A percentile compares a stretch with the other conserved stretches of the same genome.
Conservation (phyloP, 1,284 basidiomycete species). For the Cryptococcus maquisensis region DNA sequence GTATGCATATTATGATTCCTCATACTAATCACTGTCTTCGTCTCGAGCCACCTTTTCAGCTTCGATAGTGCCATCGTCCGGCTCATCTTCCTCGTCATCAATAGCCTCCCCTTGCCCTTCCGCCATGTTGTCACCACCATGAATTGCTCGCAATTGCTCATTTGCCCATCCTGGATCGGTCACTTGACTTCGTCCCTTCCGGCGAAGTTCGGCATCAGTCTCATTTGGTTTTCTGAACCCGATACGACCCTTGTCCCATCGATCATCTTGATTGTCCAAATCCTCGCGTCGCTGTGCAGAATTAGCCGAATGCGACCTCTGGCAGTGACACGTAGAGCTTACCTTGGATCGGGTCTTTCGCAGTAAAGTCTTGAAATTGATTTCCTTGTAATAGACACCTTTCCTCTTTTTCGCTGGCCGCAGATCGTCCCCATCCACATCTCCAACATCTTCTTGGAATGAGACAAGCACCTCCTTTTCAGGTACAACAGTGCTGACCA, state of each 20-base stretch:
- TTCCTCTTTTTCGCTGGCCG: constrained; percentile 49
- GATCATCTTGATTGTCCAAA: constrained; percentile 14
- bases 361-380: constrained; percentile 75
- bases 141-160: constrained; percentile 22
- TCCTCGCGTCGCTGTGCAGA: constrained; percentile 15
- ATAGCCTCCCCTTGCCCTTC: constrained; percentile 35
- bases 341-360: constrained; percentile 80
- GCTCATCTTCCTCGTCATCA: constrained; percentile 23
- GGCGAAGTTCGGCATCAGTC: constrained; percentile 19
- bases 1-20: constrained; percentile 14
- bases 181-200: constrained; percentile 11
- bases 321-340: constrained; percentile 28
- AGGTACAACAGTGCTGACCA: constrained; percentile 23
- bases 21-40: constrained; percentile 6
- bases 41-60: constrained; percentile 10
- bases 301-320: neutral
- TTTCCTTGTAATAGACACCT: constrained; percentile 81
- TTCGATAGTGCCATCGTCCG: constrained; percentile 15
- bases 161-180: constrained; percentile 35
- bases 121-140: constrained; percentile 23
- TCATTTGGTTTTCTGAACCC: constrained; percentile 28
- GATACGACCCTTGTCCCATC: constrained; percentile 39
- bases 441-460: constrained; percentile 59
- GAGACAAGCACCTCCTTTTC: constrained; percentile 73
- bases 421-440: constrained; percentile 31